A percentile compares a stretch with the other conserved stretches of the same genome.
Conservation (phyloP, 495 filamentous ascomycete species). For the Aspergillus baeticus region DNA sequence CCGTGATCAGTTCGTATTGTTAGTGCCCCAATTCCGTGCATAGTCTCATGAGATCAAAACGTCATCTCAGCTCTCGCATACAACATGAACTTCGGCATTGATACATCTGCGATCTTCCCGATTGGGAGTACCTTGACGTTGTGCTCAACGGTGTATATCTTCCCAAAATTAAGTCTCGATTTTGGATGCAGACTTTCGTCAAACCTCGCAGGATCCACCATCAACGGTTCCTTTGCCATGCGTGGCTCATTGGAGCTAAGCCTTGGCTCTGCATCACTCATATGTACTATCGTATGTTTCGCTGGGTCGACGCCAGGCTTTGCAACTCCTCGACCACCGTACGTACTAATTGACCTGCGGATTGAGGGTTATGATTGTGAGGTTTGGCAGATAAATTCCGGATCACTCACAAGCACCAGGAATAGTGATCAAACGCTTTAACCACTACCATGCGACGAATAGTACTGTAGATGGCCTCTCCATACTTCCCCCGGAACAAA, state of each 20-base stretch:
- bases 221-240: constrained; percentile 34
- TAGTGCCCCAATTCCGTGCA: too few species aligned
- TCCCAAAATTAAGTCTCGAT: constrained; percentile 48
- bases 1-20: too few species aligned
- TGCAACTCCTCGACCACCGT: constrained; percentile 30
- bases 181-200: constrained; percentile 32
- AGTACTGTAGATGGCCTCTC: constrained; percentile 25
- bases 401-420: constrained; percentile 31
- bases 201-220: constrained; percentile 21
- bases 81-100: constrained; percentile 23
- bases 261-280: constrained; percentile 16
- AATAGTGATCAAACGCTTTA: constrained; percentile 21
- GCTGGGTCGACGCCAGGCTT: constrained; percentile 29
- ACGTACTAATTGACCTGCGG: constrained; percentile 35
- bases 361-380: background rate
- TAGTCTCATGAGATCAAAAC: too few species aligned
- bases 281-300: constrained; percentile 41
- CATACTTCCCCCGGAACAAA: constrained; percentile 18
- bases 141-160: constrained; percentile 48
- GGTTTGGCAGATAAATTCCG: background rate
- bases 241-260: constrained; percentile 15
- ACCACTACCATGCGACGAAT: constrained; percentile 37
- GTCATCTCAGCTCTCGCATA: constrained; percentile 21
- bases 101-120: constrained; percentile 27
- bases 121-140: constrained; percentile 43